Conservation (phyloP, 371 early-diverging fungal species). For the Syncephalastrum monosporum region DNA sequence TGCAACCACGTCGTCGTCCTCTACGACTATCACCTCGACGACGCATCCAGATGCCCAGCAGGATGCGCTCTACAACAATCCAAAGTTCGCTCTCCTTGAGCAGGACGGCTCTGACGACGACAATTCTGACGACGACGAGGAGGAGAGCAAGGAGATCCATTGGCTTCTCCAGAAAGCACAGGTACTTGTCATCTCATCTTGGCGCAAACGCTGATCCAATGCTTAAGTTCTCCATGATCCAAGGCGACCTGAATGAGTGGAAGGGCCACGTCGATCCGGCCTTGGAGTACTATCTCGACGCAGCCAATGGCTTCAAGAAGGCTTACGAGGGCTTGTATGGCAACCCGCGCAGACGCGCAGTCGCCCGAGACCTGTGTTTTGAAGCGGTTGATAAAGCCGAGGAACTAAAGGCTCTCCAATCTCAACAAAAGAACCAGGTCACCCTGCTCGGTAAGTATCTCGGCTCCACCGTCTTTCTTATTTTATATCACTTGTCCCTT, state of each 20-base stretch:
- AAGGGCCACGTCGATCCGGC: conserved; percentile 41
- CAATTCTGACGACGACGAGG: conserved; percentile 18
- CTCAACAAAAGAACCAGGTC: conserved; percentile 19
- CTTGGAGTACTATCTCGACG: conserved; percentile 43
- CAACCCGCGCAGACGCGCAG: conserved; percentile 6
- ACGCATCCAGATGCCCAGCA: conserved; percentile 26
- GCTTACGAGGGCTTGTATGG: conserved; percentile 37
- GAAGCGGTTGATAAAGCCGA: conserved; percentile 41
- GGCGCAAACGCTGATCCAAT: too few relatives aligned
- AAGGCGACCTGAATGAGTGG: conserved; percentile 43
- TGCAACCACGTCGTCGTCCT: too few relatives aligned
- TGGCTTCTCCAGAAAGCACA: conserved; percentile 32
- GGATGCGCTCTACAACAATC: conserved; percentile 17
- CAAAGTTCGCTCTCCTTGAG: conserved; percentile 10
- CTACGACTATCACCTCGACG: background rate
- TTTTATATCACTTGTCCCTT: too few relatives aligned
- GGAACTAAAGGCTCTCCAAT: conserved; percentile 23
- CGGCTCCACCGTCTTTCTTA: too few relatives aligned
- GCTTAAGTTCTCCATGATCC: conserved; percentile 23
- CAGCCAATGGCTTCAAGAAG: conserved; percentile 42
- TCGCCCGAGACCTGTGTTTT: conserved; percentile 27
- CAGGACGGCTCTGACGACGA: conserved; percentile 7
- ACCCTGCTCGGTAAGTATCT: conserved; percentile 14
- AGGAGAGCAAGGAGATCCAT: conserved; percentile 21
- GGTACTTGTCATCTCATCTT: conserved; percentile 13